These are phyloP conservation scores for Suhomyces maxii DNA, from an alignment of 1,139 yeast genomes.

Conservation along the genomic window DNA sequence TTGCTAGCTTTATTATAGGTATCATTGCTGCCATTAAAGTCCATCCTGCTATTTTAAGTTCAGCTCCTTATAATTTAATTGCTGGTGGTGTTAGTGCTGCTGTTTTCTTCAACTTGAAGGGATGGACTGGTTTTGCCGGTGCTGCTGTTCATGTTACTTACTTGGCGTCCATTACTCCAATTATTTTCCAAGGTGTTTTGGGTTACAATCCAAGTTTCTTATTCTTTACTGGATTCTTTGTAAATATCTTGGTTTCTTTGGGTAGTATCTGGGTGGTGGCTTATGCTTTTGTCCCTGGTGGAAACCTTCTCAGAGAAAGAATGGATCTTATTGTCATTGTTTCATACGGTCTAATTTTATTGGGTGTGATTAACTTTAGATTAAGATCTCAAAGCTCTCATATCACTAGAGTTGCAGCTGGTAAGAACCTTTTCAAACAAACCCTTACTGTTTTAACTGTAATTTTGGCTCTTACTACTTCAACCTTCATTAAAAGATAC, in stretches of 20 bases:
- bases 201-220: constrained; percentile 59
- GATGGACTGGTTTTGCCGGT: constrained; percentile 86
- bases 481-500: constrained; percentile 57
- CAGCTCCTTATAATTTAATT: constrained; percentile 28
- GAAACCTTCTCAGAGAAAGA: constrained; percentile 82
- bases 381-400: constrained; percentile 23
- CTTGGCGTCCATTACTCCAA: constrained; percentile 62
- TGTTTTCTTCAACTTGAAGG: constrained; percentile 51
- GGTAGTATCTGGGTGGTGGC: constrained; percentile 98
- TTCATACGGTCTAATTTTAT: constrained; percentile 46
- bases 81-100: constrained; percentile 54
- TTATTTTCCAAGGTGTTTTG: constrained; percentile 57
- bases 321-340: constrained; percentile 66
- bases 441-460: constrained; percentile 27
- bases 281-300: constrained; percentile 96
- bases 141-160: constrained; percentile 67
- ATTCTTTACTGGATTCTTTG: constrained; percentile 58
- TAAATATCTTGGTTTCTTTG: constrained; percentile 58
- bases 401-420: constrained; percentile 22
- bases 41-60: constrained; percentile 27
- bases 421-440: constrained; percentile 24
- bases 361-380: constrained; percentile 38
- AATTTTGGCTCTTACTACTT: constrained; percentile 31
- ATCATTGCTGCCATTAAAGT: constrained; percentile 31
- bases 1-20: constrained; percentile 62